phyloP scores from a whole-genome alignment of 1,284 basidiomycete species.

The Naganishia cerealis region DNA sequence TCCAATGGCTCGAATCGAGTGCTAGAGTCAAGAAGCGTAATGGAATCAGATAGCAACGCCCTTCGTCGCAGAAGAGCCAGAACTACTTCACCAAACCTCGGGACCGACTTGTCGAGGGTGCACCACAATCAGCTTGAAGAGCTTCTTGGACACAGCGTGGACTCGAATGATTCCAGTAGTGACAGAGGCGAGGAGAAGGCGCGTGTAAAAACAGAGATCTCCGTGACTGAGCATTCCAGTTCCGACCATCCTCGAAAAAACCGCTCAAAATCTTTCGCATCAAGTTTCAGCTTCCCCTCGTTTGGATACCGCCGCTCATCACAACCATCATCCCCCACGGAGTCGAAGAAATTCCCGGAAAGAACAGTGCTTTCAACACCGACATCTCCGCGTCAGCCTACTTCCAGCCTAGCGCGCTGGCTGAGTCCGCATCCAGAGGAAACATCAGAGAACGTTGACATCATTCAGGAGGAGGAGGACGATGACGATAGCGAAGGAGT shows the following conservation, averaged over 20 bases:
- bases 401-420: slow-evolving; percentile 14
- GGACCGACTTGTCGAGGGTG: slow-evolving; percentile 9
- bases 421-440: slow-evolving; percentile 19
- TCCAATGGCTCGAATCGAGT: slow-evolving; percentile 16
- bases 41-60: background rate
- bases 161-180: slow-evolving; percentile 21
- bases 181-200: slow-evolving; percentile 4
- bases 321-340: slow-evolving; percentile 19
- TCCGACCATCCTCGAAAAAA: background rate
- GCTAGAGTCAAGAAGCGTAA: background rate
- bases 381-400: background rate
- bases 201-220: background rate
- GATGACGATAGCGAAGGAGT: background rate
- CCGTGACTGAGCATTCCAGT: background rate
- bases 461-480: background rate
- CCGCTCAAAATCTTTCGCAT: slow-evolving; percentile 14
- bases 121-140: slow-evolving; percentile 18
- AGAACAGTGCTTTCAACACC: background rate
- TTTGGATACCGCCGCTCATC: slow-evolving; percentile 20
- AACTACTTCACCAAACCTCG: slow-evolving; percentile 10
- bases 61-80: slow-evolving; percentile 12
- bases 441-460: slow-evolving; percentile 1
- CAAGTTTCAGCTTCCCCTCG: slow-evolving; percentile 13
- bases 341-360: slow-evolving; percentile 2
- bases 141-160: slow-evolving; percentile 13